These are phyloP conservation scores for Mycena rosella DNA, from an alignment of 768 basidiomycete genomes.

Conservation along the genomic window DNA sequence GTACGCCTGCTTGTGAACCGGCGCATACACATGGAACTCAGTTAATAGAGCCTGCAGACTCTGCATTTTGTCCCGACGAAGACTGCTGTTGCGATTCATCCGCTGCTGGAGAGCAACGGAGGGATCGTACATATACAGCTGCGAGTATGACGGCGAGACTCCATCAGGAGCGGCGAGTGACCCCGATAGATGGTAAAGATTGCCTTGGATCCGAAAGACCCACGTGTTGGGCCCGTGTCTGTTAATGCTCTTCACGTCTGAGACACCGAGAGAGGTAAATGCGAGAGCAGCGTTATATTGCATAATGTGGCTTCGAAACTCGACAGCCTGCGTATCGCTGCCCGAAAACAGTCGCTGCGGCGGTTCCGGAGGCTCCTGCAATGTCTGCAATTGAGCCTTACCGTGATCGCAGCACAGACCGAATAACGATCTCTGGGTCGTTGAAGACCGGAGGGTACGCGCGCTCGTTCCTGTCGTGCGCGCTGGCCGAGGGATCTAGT, in stretches of 20 bases:
- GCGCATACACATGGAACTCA: neutral
- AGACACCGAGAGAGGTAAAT: slow-evolving; percentile 10
- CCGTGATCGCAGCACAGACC: too few species aligned
- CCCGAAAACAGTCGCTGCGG: neutral
- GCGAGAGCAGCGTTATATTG: slow-evolving; percentile 8
- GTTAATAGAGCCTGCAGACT: neutral
- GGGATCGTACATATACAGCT: slow-evolving; percentile 12
- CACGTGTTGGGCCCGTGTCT: neutral
- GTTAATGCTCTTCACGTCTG: neutral
- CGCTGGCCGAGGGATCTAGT: too few species aligned
- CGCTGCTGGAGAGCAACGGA: slow-evolving; percentile 6
- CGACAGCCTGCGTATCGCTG: neutral
- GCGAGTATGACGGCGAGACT: neutral
- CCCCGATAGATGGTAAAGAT: neutral
- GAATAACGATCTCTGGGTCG: too few species aligned
- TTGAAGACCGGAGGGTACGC: too few species aligned
- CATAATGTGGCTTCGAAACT: neutral
- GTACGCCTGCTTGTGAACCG: too few species aligned
- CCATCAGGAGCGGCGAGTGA: slow-evolving; percentile 2
- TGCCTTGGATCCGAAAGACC: slow-evolving; percentile 7
- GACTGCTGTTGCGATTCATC: slow-evolving; percentile 7
- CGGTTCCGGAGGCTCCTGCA: neutral
- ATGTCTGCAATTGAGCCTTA: too few species aligned
- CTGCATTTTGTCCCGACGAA: slow-evolving; percentile 8
- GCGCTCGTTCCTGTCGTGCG: too few species aligned